Percentiles rank a stretch among this genome's conserved stretches.
Evolutionary conservation across 2,329 filamentous ascomycete species (phyloP).

Genomic region (Cladosporium cucumerinum): DNA sequence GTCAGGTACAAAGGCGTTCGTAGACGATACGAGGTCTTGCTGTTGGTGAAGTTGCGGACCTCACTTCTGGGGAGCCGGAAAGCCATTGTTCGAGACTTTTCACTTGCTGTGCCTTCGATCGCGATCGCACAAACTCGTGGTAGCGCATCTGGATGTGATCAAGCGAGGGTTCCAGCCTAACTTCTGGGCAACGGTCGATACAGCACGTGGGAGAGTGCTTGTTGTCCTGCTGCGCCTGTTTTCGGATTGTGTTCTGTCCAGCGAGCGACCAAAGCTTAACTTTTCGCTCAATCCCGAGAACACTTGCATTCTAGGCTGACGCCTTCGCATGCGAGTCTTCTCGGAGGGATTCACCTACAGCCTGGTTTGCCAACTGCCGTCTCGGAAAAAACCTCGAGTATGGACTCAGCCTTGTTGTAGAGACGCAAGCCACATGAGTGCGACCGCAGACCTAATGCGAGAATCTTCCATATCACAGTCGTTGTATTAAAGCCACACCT

Average conservation of each 20-base stretch:
- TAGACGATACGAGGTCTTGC: not conserved
- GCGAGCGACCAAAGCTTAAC: not conserved
- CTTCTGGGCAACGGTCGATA: not conserved
- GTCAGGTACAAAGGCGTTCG: not conserved
- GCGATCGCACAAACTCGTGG: not conserved
- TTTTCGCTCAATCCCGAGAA: not conserved
- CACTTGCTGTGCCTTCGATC: not conserved
- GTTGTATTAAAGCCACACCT: not conserved
- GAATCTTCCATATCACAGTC: not conserved
- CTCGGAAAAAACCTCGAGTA: not conserved
- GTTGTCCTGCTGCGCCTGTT: not conserved
- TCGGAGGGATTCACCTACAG: not conserved
- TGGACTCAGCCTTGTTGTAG: not conserved
- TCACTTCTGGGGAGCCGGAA: conserved; percentile 1
- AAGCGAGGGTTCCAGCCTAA: not conserved
- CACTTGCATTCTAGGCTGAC: not conserved
- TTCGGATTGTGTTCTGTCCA: not conserved
- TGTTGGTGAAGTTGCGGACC: not conserved
- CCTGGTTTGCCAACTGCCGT: not conserved
- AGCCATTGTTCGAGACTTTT: not conserved
- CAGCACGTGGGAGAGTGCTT: not conserved
- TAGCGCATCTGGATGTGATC: not conserved
- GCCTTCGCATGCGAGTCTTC: not conserved
- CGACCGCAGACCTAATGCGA: not conserved
- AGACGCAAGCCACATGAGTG: not conserved